These are phyloP conservation scores for Trifolium subterraneum DNA, from an alignment of 306 rosid genomes.

Conservation along the genomic window DNA sequence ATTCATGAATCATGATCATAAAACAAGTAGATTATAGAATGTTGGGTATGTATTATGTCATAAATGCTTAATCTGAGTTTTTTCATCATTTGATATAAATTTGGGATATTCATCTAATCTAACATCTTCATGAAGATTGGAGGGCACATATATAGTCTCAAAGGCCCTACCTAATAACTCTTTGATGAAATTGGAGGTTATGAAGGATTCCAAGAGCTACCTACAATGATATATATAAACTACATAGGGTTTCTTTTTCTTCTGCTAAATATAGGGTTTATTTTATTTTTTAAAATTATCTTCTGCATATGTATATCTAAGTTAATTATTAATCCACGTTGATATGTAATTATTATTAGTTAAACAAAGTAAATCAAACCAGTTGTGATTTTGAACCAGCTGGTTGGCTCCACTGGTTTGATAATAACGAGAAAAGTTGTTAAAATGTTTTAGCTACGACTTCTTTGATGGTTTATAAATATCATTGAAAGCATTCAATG, in stretches of 20 bases:
- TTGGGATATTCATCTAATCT: background rate
- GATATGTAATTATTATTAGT: no score
- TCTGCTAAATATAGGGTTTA: conserved; percentile 37
- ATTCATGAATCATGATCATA: background rate
- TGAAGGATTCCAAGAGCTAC: no score
- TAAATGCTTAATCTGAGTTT: background rate
- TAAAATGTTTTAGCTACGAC: background rate
- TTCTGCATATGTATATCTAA: background rate
- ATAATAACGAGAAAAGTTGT: conserved; percentile 7
- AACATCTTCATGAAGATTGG: background rate
- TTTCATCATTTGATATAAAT: background rate
- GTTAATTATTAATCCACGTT: background rate
- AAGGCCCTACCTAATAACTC: background rate
- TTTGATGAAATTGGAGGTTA: background rate
- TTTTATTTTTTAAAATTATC: background rate
- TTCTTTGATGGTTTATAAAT: background rate
- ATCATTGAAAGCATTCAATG: conserved; percentile 4
- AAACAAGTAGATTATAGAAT: background rate
- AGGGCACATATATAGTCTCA: background rate
- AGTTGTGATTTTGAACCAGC: background rate
- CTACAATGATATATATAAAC: no score
- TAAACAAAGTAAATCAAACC: background rate
- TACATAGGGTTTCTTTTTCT: background rate
- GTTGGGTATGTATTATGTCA: no score
- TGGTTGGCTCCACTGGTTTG: background rate